Evolutionary conservation across 148 eudicot genomes (phyloP).

Genomic region (Simmondsia chinensis): DNA sequence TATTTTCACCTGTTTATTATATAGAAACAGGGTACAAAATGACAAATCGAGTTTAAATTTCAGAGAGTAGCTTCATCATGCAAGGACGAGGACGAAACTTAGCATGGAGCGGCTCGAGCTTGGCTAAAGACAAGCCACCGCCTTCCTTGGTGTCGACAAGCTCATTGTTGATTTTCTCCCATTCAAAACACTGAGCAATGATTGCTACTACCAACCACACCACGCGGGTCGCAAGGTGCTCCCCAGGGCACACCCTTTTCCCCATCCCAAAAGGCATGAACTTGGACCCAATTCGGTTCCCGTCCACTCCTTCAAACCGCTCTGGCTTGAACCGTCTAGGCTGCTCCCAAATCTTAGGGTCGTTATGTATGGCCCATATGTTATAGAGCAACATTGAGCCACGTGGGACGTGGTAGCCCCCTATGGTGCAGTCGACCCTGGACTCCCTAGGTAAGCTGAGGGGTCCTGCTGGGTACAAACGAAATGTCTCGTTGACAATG

Average conservation of each 20-base stretch:
- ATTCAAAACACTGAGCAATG: slow-evolving; percentile 31
- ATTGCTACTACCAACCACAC: slow-evolving; percentile 25
- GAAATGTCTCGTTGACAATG: background rate
- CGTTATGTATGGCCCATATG: background rate
- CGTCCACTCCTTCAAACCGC: slow-evolving; percentile 20
- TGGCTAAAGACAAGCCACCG: slow-evolving; percentile 12
- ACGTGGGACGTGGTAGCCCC: background rate
- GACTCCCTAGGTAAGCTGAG: background rate
- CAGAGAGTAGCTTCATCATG: slow-evolving; percentile 6
- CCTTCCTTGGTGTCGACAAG: slow-evolving; percentile 18
- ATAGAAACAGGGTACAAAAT: too few species aligned
- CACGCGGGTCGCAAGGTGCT: slow-evolving; percentile 15
- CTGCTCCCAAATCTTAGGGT: background rate
- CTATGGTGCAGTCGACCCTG: background rate
- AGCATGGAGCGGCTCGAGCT: slow-evolving; percentile 17
- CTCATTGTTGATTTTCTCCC: slow-evolving; percentile 17
- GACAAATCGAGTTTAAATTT: background rate
- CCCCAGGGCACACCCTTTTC: slow-evolving; percentile 28
- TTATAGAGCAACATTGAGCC: background rate
- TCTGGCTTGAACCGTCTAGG: slow-evolving; percentile 4
- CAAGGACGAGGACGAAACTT: slow-evolving; percentile 9
- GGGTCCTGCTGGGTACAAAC: slow-evolving; percentile 1
- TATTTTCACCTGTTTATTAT: too few species aligned
- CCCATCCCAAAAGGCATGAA: slow-evolving; percentile 29
- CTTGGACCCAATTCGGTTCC: slow-evolving; percentile 4